Percentiles rank a stretch among this genome's conserved stretches.
phyloP scores from a whole-genome alignment of 83 land plant species.

The Thuja plicata region DNA sequence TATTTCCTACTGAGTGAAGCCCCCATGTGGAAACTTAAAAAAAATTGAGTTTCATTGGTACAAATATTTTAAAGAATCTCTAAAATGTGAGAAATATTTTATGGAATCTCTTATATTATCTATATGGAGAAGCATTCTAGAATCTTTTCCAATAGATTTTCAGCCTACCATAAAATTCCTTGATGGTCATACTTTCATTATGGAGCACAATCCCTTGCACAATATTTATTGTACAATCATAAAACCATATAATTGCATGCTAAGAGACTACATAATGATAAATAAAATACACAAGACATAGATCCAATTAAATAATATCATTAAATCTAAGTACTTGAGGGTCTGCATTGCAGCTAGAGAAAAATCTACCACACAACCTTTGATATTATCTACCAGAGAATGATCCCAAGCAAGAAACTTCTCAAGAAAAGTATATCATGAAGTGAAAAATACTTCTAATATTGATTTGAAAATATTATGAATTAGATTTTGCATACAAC shows the following conservation, averaged over 20 bases:
- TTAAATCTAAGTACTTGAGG: slow-evolving; percentile 64
- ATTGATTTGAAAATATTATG: not conserved
- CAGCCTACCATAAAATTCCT: not conserved
- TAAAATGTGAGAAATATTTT: too few species aligned
- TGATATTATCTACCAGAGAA: slow-evolving; percentile 54
- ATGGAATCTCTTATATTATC: not conserved
- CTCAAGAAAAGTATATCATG: slow-evolving; percentile 75
- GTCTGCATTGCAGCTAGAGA: slow-evolving; percentile 93
- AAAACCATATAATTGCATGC: not conserved
- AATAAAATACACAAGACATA: not conserved
- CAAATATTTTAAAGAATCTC: too few species aligned
- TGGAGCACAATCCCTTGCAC: not conserved
- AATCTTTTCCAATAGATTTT: not conserved
- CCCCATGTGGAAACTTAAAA: not conserved
- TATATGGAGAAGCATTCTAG: not conserved
- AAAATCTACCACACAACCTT: slow-evolving; percentile 92
- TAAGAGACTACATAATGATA: not conserved
- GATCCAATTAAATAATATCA: not conserved
- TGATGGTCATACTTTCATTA: not conserved
- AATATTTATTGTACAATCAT: not conserved
- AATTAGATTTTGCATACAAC: too few species aligned
- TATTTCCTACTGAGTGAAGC: too few species aligned
- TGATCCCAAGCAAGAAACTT: slow-evolving; percentile 62
- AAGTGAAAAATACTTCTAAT: too few species aligned
- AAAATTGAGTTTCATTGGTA: not conserved